Base-by-base conservation (phyloP, 2,329 filamentous ascomycete genomes). In the Fusarium subglutinans region DNA sequence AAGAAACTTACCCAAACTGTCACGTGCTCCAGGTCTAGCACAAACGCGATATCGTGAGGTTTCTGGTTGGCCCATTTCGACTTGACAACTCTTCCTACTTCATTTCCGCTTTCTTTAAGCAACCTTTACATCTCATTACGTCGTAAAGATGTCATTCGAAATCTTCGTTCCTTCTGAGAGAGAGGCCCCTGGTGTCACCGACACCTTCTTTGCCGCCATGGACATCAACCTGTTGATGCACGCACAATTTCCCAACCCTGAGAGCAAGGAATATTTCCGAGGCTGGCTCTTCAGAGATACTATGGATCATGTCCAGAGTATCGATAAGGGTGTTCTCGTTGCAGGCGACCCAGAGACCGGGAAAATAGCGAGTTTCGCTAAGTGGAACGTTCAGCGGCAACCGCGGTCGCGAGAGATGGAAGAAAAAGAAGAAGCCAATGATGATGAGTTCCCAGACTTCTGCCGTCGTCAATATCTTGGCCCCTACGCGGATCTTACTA, bases 191-290 rank as follows among this genome's bases (percentile, higher is more conserved):
- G 72, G 70, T 24, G 63, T 81, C 37, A 76, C 79, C 13, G 74
- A 72, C 45, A 80, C 84, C 59, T 83, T 85, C 68, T 69, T 85
- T 22, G 69, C 75, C 14, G 82, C 84, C 51, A 85, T 84, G 84
- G 77, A 82, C 51, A 66, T 75, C 43, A 84, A 85, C 71, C 69
- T 80, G 18, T 68, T 85, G 30, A 81, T 83, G 50, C 82, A 84
- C 62, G 81, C 81, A 4, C 82, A 85, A 68, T 84, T 85, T 60
- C 83, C 84, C 20, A 81, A 77, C 12, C 57, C 72, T 12, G 75
- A 79, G 22, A 79, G 79, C 51, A 75, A 80, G 37, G 63, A 56
- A 14, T 79, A 77, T 12, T 78, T 84, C 26, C 76, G 72, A 43
- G 64, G 55, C 9, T 83, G 79, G 75, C 71, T 85, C 37, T 69